Conservation (phyloP, 2,329 filamentous ascomycete species). For the Exophiala sp. region DNA sequence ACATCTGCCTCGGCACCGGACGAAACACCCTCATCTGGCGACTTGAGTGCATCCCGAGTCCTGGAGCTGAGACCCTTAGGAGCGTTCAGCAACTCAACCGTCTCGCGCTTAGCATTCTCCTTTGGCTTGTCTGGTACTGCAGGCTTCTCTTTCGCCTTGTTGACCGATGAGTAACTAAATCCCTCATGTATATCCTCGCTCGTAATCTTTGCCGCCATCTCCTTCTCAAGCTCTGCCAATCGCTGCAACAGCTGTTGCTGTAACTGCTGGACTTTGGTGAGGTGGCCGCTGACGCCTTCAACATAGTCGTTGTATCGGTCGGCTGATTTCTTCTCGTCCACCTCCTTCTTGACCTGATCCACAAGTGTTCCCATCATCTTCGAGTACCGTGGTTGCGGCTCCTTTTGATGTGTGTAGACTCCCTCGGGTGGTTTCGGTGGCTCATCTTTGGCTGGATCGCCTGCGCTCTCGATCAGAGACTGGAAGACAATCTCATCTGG, state of each 20-base stretch:
- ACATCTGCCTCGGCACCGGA: constrained; percentile 61
- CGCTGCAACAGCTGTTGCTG: constrained; percentile 72
- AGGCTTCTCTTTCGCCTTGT: constrained; percentile 52
- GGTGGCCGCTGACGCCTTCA: constrained; percentile 71
- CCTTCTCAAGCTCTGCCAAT: constrained; percentile 76
- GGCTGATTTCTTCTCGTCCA: constrained; percentile 70
- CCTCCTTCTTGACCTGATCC: constrained; percentile 83
- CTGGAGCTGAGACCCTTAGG: constrained; percentile 28
- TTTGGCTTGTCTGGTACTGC: constrained; percentile 35
- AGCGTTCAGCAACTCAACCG: constrained; percentile 71
- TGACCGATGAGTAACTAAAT: constrained; percentile 81
- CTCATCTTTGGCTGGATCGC: constrained; percentile 67
- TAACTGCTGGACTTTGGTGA: constrained; percentile 71
- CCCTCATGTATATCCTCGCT: constrained; percentile 85
- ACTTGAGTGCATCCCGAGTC: constrained; percentile 34
- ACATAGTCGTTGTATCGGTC: constrained; percentile 73
- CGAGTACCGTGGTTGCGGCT: constrained; percentile 73
- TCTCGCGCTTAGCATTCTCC: constrained; percentile 25
- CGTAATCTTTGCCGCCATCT: constrained; percentile 86
- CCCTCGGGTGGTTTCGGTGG: constrained; percentile 73
- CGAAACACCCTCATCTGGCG: constrained; percentile 45
- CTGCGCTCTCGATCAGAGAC: constrained; percentile 77
- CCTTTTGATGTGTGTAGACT: constrained; percentile 70
- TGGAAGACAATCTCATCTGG: constrained; percentile 84
- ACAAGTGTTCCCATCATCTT: constrained; percentile 98